These are phyloP conservation scores for Xerocomus nothofagi DNA, from an alignment of 1,284 basidiomycete genomes.

Conservation along the genomic window DNA sequence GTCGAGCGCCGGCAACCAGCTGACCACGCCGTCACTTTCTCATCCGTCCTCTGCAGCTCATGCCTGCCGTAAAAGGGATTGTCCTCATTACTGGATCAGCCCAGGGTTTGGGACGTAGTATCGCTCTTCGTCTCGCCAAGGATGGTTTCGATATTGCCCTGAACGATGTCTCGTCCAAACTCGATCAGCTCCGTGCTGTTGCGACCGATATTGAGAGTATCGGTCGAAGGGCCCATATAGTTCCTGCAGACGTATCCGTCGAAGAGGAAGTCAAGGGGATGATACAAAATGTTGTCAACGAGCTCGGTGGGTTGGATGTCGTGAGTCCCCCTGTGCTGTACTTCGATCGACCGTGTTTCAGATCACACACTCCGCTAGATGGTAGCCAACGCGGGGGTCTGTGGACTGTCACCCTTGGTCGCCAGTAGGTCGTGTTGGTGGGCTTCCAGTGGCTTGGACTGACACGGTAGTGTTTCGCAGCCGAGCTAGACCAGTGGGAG, in stretches of 20 bases:
- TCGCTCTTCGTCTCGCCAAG: slow-evolving; percentile 8
- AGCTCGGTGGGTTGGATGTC: slow-evolving; percentile 14
- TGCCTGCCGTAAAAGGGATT: slow-evolving; percentile 1
- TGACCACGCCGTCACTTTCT: background rate
- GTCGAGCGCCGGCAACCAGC: background rate
- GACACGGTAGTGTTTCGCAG: slow-evolving; percentile 4
- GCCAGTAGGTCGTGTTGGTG: background rate
- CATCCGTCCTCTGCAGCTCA: background rate
- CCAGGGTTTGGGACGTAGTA: slow-evolving; percentile 5
- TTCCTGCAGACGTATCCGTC: slow-evolving; percentile 5
- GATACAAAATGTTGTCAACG: background rate
- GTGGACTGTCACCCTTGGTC: background rate
- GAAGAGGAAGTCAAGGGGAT: slow-evolving; percentile 12
- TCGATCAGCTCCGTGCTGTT: slow-evolving; percentile 2
- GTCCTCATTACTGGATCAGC: slow-evolving; percentile 11
- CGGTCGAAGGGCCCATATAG: slow-evolving; percentile 5
- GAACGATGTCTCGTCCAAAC: slow-evolving; percentile 9
- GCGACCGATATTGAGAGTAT: slow-evolving; percentile 3
- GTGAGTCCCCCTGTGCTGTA: background rate
- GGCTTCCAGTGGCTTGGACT: background rate
- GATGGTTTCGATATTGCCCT: slow-evolving; percentile 13
- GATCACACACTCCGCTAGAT: background rate
- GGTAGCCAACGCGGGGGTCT: slow-evolving; percentile 15
- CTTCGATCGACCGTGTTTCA: too few species aligned
- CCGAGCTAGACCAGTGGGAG: slow-evolving; percentile 22